Evolutionary conservation across 2,329 filamentous ascomycete species (phyloP).

Genomic region (Fusarium buxicola): DNA sequence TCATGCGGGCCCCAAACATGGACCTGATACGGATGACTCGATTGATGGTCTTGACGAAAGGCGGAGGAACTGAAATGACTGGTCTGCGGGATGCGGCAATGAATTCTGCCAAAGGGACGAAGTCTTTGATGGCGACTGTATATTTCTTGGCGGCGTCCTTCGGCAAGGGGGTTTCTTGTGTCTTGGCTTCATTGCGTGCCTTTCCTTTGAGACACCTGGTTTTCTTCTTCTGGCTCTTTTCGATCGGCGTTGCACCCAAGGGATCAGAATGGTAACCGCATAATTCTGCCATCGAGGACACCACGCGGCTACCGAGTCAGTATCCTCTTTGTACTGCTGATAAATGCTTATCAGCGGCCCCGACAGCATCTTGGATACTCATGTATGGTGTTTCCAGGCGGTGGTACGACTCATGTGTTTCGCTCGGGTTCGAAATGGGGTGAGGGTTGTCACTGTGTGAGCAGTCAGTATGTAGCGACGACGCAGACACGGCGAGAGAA

Average conservation of each 20-base stretch:
- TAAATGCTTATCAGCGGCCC: neutral
- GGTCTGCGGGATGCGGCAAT: neutral
- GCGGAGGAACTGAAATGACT: neutral
- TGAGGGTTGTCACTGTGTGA: neutral
- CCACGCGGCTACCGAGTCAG: neutral
- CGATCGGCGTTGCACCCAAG: neutral
- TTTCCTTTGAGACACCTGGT: neutral
- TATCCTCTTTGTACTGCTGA: neutral
- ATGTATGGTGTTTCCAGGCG: neutral
- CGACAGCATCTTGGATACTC: neutral
- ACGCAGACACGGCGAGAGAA: no score
- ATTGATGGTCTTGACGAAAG: neutral
- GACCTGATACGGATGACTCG: neutral
- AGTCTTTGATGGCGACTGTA: neutral
- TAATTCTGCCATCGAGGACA: neutral
- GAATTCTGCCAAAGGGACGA: slow-evolving; percentile 8
- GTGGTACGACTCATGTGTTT: neutral
- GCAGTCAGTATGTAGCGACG: no score
- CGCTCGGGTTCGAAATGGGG: neutral
- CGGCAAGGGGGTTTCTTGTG: neutral
- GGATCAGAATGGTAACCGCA: neutral
- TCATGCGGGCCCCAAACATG: neutral
- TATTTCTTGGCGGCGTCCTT: neutral
- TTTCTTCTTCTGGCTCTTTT: no score
- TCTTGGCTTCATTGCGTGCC: slow-evolving; percentile 3